Evolutionary conservation across 2,329 filamentous ascomycete genomes (phyloP), one percentile per base, ranked within the genome.

Genomic region (Penicillium olsonii): DNA sequence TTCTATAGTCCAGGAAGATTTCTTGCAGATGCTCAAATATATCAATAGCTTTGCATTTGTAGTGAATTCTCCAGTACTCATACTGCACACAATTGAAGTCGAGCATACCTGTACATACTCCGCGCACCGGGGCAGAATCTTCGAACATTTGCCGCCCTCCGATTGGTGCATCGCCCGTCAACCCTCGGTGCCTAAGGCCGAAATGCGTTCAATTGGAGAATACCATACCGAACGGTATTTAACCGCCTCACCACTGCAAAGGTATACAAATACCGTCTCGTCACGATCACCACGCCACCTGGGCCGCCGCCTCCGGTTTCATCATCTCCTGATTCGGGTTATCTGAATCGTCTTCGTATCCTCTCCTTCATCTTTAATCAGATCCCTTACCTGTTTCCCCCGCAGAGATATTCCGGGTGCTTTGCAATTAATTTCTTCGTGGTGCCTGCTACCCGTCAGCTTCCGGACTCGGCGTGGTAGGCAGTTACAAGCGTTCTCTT

Each of bases 321-420:
- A 42, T 38, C 24, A 22, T 45, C 51, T 53, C 51, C 51, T 53
- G 49, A 52, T 52, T 34, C 29, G 44, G 42, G 19, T 35, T 34
- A 52, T 52, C 50, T 44, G 26, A 29, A 29, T 29, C 26, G 48
- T 48, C 33, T 38, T 31, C 41, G 39, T 41, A 41, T 46, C 42
- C 37, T 42, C 35, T 42, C 42, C 27, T 40, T 45, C 29, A 40
- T 43, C 33, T 33, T 41, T 46, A n/a, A 45, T 42, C 37, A 18
- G 17, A 20, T 34, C 37, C 15, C 15, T 20, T 37, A 18, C 20
- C 14, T 33, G 15, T 43, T 18, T 18, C 24, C 39, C 20, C 22
- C 20, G 19, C 37, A 26, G 39, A 43, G 31, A 48, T 22, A 9
- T 43, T n/a, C 42, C 24, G 37, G 24, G n/a, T 29, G 33, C 31